Percentiles rank a stretch among this genome's conserved stretches.
phyloP scores from a whole-genome alignment of 2,329 filamentous ascomycete genomes.

The Beauveria asiatica region DNA sequence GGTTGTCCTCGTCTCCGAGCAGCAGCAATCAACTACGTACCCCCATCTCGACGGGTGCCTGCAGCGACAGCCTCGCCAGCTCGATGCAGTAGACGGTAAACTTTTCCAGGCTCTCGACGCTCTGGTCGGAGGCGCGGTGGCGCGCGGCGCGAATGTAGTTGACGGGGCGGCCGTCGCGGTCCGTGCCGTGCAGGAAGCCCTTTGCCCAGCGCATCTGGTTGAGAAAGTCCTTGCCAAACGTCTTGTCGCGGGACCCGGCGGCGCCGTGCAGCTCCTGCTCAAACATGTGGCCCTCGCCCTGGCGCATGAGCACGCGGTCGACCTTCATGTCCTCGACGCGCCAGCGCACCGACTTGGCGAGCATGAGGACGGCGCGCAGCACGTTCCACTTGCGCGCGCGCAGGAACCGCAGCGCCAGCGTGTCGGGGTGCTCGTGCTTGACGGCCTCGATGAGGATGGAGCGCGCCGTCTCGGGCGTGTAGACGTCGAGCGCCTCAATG shows the following conservation, averaged over 20 bases:
- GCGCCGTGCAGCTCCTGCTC: conserved; percentile 47
- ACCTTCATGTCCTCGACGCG: conserved; percentile 67
- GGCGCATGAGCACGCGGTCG: conserved; percentile 69
- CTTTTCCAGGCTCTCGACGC: conserved; percentile 64
- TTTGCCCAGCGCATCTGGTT: conserved; percentile 75
- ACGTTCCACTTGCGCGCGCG: conserved; percentile 84
- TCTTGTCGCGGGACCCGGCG: conserved; percentile 43
- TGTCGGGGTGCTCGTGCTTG: conserved; percentile 84
- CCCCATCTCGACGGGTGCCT: conserved; percentile 72
- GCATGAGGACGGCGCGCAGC: conserved; percentile 78
- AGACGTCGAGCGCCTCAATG: conserved; percentile 63
- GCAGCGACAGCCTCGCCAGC: conserved; percentile 67
- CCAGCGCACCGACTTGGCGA: conserved; percentile 86
- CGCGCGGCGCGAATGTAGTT: conserved; percentile 70
- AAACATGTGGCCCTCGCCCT: conserved; percentile 57
- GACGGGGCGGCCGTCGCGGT: conserved; percentile 70
- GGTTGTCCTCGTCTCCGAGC: no score
- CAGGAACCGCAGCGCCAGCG: conserved; percentile 65
- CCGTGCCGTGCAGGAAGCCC: conserved; percentile 73
- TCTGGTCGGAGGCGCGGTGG: conserved; percentile 70
- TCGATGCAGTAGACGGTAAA: conserved; percentile 87
- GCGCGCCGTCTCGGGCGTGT: conserved; percentile 65
- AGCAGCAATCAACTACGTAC: conserved; percentile 41
- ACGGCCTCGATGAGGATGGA: conserved; percentile 77
- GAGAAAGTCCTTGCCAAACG: conserved; percentile 63